Evolutionary conservation across 106 monocot genomes (phyloP).

Genomic region (Apostasia ramifera): DNA sequence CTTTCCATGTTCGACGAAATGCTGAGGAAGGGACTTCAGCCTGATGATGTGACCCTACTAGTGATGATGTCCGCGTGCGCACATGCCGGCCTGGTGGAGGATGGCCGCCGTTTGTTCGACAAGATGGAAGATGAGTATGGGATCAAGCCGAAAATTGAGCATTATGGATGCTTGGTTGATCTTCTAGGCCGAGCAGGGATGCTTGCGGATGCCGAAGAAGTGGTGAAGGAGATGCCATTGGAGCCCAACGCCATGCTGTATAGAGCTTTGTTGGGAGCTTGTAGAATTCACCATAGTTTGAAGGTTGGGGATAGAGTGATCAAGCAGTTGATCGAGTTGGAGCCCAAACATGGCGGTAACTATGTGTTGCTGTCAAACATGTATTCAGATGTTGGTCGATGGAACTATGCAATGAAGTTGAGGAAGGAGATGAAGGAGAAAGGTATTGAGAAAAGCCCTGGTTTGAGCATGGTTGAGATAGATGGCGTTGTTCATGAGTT

Average conservation of each 20-base stretch:
- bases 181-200: conserved; percentile 34
- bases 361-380: conserved; percentile 57
- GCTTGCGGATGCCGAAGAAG: conserved; percentile 29
- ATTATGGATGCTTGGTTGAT: conserved; percentile 49
- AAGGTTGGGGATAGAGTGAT: conserved; percentile 10
- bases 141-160: conserved; percentile 24
- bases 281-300: conserved; percentile 15
- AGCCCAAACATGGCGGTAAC: conserved; percentile 31
- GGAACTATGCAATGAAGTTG: conserved; percentile 35
- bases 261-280: conserved; percentile 31
- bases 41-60: conserved; percentile 25
- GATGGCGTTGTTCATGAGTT: conserved; percentile 38
- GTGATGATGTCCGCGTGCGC: conserved; percentile 26
- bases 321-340: conserved; percentile 14
- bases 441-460: conserved; percentile 39
- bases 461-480: conserved; percentile 45
- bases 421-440: conserved; percentile 37
- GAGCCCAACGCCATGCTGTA: conserved; percentile 24
- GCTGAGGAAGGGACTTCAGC: background rate
- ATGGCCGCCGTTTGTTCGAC: conserved; percentile 25
- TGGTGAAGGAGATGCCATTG: conserved; percentile 25
- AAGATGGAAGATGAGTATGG: conserved; percentile 14
- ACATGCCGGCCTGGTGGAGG: conserved; percentile 38
- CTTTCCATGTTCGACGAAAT: conserved; percentile 24
- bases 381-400: conserved; percentile 27